Evolutionary conservation across 2,329 filamentous ascomycete species (phyloP).

Genomic region (Ascochyta viciae-villosae): DNA sequence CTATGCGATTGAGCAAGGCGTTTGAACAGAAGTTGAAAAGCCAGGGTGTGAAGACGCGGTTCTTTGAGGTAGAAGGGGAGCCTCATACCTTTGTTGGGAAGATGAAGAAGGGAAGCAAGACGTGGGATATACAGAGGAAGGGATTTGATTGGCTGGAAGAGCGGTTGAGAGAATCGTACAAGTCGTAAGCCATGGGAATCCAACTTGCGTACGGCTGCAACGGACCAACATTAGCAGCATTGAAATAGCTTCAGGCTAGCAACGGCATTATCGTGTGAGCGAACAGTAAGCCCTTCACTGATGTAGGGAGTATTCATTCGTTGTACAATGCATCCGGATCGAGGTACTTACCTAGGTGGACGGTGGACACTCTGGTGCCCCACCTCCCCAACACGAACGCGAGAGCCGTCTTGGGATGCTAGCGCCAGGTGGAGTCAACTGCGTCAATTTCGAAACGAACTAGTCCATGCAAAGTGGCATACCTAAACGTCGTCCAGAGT

Average conservation of each 20-base stretch:
- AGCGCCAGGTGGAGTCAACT: too few relatives aligned
- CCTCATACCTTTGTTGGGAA: slow-evolving; percentile 26
- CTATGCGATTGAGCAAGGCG: slow-evolving; percentile 18
- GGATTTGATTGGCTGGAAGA: slow-evolving; percentile 22
- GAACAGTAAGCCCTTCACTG: background rate
- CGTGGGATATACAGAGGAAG: slow-evolving; percentile 18
- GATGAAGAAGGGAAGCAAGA: slow-evolving; percentile 22
- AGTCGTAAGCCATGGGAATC: background rate
- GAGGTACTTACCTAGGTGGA: background rate
- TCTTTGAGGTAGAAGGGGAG: slow-evolving; percentile 20
- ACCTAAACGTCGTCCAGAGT: too few relatives aligned
- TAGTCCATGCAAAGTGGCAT: too few relatives aligned
- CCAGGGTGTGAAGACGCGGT: slow-evolving; percentile 6
- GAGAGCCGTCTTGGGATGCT: background rate
- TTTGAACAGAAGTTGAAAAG: slow-evolving; percentile 10
- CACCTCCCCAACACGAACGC: background rate
- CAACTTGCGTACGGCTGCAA: too few relatives aligned
- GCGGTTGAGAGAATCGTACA: slow-evolving; percentile 1
- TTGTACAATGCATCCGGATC: background rate
- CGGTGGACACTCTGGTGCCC: background rate
- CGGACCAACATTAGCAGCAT: too few relatives aligned
- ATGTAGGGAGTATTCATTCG: background rate
- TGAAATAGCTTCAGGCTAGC: too few relatives aligned
- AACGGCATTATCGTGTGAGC: too few relatives aligned
- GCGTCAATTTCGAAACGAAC: too few relatives aligned